phyloP scores from a whole-genome alignment of 2,329 filamentous ascomycete species.

The Fusarium aywerte region DNA sequence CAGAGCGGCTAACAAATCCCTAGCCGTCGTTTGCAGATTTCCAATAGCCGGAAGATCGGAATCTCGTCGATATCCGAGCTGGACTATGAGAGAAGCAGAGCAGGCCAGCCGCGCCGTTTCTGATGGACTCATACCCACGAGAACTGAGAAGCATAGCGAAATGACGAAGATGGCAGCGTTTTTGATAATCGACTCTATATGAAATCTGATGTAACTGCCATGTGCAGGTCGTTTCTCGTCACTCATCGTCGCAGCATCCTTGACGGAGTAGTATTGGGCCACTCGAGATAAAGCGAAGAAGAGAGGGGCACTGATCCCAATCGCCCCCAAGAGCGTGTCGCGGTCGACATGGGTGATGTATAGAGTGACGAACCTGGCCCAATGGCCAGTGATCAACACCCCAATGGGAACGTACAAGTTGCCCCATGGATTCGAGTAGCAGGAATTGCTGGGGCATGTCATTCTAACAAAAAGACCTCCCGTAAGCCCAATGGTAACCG shows the following conservation, averaged over 20 bases:
- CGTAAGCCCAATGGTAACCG: conserved; percentile 29
- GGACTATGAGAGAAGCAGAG: conserved; percentile 23
- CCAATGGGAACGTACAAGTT: conserved; percentile 32
- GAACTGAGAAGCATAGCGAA: not conserved
- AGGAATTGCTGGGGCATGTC: conserved; percentile 1
- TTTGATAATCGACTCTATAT: conserved; percentile 16
- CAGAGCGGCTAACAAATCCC: conserved; percentile 11
- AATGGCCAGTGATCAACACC: conserved; percentile 4
- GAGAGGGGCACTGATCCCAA: conserved; percentile 32
- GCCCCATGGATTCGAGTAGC: conserved; percentile 36
- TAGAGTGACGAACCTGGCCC: not conserved
- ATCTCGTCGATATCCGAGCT: conserved; percentile 9
- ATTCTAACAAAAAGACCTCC: conserved; percentile 21
- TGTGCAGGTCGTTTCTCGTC: conserved; percentile 9
- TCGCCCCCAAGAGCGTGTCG: conserved; percentile 22
- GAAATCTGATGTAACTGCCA: not conserved
- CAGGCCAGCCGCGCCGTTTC: conserved; percentile 33
- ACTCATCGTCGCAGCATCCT: conserved; percentile 15
- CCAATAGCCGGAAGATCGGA: not conserved
- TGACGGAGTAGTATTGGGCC: conserved; percentile 34
- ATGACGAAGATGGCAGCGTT: conserved; percentile 24
- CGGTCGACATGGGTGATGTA: not conserved
- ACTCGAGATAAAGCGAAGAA: conserved; percentile 31
- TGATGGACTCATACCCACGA: conserved; percentile 2
- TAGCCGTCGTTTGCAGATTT: not conserved